phyloP scores from a whole-genome alignment of 495 filamentous ascomycete species.

The Penicillium alfredii region DNA sequence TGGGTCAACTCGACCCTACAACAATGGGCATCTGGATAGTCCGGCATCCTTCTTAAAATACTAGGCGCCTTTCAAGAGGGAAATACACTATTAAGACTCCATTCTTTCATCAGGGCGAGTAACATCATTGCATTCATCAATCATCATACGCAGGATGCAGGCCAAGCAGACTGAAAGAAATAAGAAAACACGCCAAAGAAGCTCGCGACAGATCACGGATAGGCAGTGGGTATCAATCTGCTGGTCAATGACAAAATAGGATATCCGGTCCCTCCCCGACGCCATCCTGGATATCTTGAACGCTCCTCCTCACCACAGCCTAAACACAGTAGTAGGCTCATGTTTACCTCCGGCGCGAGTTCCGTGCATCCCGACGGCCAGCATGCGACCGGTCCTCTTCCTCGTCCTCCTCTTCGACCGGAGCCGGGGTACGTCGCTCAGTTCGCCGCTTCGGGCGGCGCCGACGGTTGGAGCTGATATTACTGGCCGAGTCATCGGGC shows the following conservation, averaged over 20 bases:
- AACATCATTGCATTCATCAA: constrained; percentile 22
- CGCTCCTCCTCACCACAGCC: too few species aligned
- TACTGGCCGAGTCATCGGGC: constrained; percentile 72
- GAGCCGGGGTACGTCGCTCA: constrained; percentile 75
- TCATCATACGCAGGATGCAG: constrained; percentile 13
- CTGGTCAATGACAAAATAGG: constrained; percentile 14
- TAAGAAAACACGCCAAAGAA: too few species aligned
- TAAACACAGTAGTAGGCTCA: too few species aligned
- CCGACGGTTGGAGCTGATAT: constrained; percentile 70
- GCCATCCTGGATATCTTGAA: too few species aligned
- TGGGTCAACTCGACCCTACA: too few species aligned
- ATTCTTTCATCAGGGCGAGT: too few species aligned
- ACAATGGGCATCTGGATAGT: too few species aligned
- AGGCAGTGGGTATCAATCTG: constrained; percentile 20
- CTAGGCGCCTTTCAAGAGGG: too few species aligned
- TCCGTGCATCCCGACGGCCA: constrained; percentile 27
- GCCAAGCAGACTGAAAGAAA: constrained; percentile 1
- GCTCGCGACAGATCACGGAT: constrained; percentile 1
- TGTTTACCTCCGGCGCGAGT: constrained; percentile 23
- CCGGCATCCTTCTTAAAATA: too few species aligned
- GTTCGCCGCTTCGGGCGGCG: constrained; percentile 62
- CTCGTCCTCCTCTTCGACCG: constrained; percentile 80
- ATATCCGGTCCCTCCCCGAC: too few species aligned
- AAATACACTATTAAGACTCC: too few species aligned
- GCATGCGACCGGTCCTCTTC: constrained; percentile 31